Evolutionary conservation across 257 asterid species (phyloP), one percentile per base, ranked within the genome.

Genomic region (Nicotiana attenuata): DNA sequence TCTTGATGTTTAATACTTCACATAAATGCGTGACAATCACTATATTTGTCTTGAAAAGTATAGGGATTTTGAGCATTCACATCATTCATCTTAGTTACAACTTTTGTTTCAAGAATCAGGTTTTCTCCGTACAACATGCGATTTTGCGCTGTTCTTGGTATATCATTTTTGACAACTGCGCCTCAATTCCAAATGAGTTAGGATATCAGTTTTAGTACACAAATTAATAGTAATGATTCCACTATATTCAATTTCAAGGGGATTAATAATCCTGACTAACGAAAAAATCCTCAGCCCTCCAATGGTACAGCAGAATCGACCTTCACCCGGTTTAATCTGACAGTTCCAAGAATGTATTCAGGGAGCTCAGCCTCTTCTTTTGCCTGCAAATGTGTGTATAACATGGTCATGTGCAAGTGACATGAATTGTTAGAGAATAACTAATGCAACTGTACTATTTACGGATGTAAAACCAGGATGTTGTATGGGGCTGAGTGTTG

Each of bases 341-440:
- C 98, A 26, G 98, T 94, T 89, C 98, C 98, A 79, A 94, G 98
- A 85, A 96, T 86, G 86, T 89, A 90, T 88, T 94, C 98, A 3
- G 99, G 99, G 82, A 96, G 97, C 78, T 96, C 99, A 7, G 85
- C 85, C 84, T 91, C 97, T 80, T 94, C 98, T 89, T 81, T 92
- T 41, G 92, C 99, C 99, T 96, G 93, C 50, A 82, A 69, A 83
- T 50, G 76, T 73, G 14, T 31, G 28, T 38, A 31, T 29, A 14
- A 33, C 33, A 19, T 56, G 41, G 52, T 80, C 67, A 78, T 24
- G 28, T 52, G 33, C 50, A 61, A 3, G 50, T 28, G 56, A 73
- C 26, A 73, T 33, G 57, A 79, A 79, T 38, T 4, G 41, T 41
- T 14, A 47, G 61, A 45, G 20, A 16, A 28, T 28, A 17, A 11